Base-by-base conservation (phyloP, 495 filamentous ascomycete genomes). In the Tirmania nivea region DNA sequence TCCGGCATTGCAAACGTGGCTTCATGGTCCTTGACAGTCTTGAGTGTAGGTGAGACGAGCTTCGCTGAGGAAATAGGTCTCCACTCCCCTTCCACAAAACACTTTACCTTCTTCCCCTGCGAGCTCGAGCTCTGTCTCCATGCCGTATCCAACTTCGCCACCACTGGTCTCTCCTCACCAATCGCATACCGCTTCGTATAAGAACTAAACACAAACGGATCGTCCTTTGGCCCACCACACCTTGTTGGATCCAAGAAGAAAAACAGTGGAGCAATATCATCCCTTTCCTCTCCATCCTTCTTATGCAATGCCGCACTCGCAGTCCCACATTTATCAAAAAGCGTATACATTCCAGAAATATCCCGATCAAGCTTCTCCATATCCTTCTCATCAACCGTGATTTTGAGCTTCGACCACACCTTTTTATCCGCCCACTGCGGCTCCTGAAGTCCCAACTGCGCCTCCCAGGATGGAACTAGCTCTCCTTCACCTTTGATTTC, bases 141-240 rank as follows among this genome's bases (percentile, higher is more conserved):
- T n/a, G 50, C 48, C 0, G 65, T 54, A 6, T 60, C 50, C n/a
- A 79, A 59, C 21, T 59, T 65, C 7, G 76, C 70, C 48, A 79
- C 56, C 1, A 70, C 60, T 10, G 60, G 54, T 19, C 82, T 72
- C 47, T 67, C 56, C 50, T 79, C 73, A 36, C 80, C 75, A 12
- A 70, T 69, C 14, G 76, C 67, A 5, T 77, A 66, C 7, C 73
- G 69, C 1, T 68, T 58, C 48, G 69, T 72, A 8, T 76, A 68
- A 8, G 69, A 52, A 1, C 80, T 72, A 59, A 88, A 84, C 14
- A 86, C 76, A 59, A 78, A 88, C 1, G 60, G 60, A 62, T 89
- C 83, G 3, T 73, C 48, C 0, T 66, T 57, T 0, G 70, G 61
- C 16, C 65, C 53, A 3, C 72, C 71, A 10, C 70, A 65, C 37